Evolutionary conservation across 2,329 filamentous ascomycete genomes (phyloP), one percentile per base, ranked within the genome.

Genomic region (Neopestalotiopsis rosae): DNA sequence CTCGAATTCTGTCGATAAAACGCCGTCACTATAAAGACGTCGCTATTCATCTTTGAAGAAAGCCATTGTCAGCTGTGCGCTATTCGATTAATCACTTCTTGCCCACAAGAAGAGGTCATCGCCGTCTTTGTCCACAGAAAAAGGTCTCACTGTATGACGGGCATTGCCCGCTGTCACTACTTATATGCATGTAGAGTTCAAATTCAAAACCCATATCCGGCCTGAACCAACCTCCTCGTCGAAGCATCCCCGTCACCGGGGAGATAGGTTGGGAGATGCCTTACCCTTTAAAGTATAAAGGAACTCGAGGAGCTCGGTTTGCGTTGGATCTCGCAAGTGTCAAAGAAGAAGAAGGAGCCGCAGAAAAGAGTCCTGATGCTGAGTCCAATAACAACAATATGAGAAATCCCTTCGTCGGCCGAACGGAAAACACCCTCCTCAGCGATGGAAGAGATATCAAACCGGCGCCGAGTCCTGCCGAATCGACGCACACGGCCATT

Each of bases 401-500:
- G 32, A 61, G 28, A 12, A 30, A 30, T 34, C 32, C 24, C 9
- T 61, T 61, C 28, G 57, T 17, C n/a, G 57, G 57, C 4, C 57
- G 24, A 28, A 30, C 7, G 32, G 57, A 61, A 17, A 34, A 28
- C 24, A 28, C 20, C 13, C 56, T 14, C 12, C 10, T 24, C 24
- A 28, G 57, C 57, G 32, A 63, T 7, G 20, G n/a, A 13, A 38
- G n/a, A 40, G 24, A 24, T 24, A 45, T 49, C 17, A 13, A 52
- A n/a, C 32, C 38, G n/a, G 38, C 42, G 10, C 14, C 49, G 32
- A 66, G 63, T 20, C 20, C 32, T 24, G 45, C 45, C 45, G 63
- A 12, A 12, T 66, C 63, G 17, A 24, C 56, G 24, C 63, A 57
- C 28, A 66, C 42, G n/a, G 45, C 42, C 28, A 56, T 66, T 5